phyloP scores from a whole-genome alignment of 345 rosid species.

The Sonneratia alba region DNA sequence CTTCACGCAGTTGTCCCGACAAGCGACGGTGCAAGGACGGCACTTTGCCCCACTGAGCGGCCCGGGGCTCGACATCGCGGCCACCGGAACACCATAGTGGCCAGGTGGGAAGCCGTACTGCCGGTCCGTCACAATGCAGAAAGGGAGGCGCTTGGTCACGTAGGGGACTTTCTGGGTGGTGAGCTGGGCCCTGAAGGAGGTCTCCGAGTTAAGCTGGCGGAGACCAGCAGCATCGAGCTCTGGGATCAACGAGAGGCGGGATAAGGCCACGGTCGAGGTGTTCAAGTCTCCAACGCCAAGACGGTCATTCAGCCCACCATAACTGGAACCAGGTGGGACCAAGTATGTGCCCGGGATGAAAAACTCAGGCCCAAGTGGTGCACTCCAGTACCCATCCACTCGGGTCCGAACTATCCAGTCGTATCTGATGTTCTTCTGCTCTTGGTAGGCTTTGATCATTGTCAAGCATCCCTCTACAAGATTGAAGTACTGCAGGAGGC shows the following conservation, averaged over 20 bases:
- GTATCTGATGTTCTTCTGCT: constrained; percentile 42
- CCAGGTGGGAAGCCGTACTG: constrained; percentile 55
- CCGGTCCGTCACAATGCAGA: constrained; percentile 67
- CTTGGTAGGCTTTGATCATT: constrained; percentile 54
- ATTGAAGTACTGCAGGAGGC: constrained; percentile 71
- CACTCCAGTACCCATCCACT: constrained; percentile 84
- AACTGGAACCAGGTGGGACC: constrained; percentile 79
- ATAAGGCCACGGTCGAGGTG: constrained; percentile 57
- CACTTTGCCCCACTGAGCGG: constrained; percentile 97
- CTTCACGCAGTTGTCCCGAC: constrained; percentile 49
- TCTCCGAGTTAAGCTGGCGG: constrained; percentile 64
- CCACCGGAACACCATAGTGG: constrained; percentile 75
- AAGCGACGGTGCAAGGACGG: constrained; percentile 63
- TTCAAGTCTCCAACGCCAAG: constrained; percentile 69
- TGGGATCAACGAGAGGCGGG: constrained; percentile 71
- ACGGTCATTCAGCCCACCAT: constrained; percentile 89
- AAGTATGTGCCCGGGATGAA: constrained; percentile 51
- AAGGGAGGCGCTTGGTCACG: constrained; percentile 43
- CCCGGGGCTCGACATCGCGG: constrained; percentile 56
- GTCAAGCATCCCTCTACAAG: constrained; percentile 76
- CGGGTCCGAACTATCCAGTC: constrained; percentile 94
- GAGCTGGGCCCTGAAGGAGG: constrained; percentile 79
- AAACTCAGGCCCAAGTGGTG: constrained; percentile 43
- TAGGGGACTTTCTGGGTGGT: constrained; percentile 33
- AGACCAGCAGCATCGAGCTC: constrained; percentile 49